Conservation (phyloP, 2,329 filamentous ascomycete genomes). For the Sarocladium strictum region DNA sequence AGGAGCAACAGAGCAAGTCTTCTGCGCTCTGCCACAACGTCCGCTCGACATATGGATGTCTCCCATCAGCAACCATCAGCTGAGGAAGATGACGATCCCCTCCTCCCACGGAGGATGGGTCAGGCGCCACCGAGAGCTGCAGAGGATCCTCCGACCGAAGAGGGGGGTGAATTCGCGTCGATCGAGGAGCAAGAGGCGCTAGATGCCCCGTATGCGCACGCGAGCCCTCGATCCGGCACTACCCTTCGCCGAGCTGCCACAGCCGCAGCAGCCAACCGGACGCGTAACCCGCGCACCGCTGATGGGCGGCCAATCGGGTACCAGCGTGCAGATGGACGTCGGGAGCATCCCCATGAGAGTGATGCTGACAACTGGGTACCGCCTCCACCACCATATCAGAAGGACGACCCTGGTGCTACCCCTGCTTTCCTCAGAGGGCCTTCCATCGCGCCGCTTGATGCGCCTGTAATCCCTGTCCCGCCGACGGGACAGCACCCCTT, state of each 20-base stretch:
- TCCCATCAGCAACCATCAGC: conserved; percentile 25
- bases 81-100: conserved; percentile 42
- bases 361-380: conserved; percentile 87
- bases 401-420: conserved; percentile 53
- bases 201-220: conserved; percentile 68
- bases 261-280: conserved; percentile 68
- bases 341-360: conserved; percentile 76
- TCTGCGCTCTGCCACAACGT: conserved; percentile 43
- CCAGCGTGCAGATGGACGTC: conserved; percentile 61
- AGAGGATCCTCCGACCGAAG: conserved; percentile 12
- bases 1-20: conserved; percentile 42
- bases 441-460: conserved; percentile 28
- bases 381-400: conserved; percentile 74
- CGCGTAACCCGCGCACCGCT: conserved; percentile 54
- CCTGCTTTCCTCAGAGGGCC: conserved; percentile 50
- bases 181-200: conserved; percentile 55
- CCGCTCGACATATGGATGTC: conserved; percentile 19
- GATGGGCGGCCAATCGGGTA: conserved; percentile 53
- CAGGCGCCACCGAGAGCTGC: conserved; percentile 14
- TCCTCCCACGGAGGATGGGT: conserved; percentile 44
- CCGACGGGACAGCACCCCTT: conserved; percentile 16
- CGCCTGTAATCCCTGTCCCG: conserved; percentile 19
- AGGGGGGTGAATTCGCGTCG: conserved; percentile 39
- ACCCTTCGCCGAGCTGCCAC: conserved; percentile 68
- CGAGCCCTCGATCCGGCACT: conserved; percentile 62